Conservation (phyloP, 306 rosid genomes). For the Luffa aegyptiaca region DNA sequence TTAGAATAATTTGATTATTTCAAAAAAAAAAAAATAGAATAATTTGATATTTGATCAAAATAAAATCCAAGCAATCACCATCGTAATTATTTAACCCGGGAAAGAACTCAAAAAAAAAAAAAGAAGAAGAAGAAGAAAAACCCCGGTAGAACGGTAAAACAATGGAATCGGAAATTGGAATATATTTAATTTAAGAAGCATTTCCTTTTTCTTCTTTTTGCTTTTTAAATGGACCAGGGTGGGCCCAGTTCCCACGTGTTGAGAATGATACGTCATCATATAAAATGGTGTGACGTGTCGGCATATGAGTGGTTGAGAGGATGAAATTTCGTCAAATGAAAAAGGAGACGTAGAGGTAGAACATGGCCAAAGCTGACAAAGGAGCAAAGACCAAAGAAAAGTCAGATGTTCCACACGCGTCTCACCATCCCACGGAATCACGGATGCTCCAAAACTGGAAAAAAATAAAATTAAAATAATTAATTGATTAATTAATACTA, state of each 20-base stretch:
- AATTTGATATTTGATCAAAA: background rate
- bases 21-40: too few species aligned
- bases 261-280: conserved; percentile 4
- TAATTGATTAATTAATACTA: too few species aligned
- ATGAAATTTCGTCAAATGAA: background rate
- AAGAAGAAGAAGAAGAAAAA: too few species aligned
- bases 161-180: background rate
- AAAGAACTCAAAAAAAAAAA: too few species aligned
- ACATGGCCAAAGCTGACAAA: background rate
- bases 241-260: conserved; percentile 1
- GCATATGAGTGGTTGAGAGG: background rate
- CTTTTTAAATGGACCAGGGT: background rate
- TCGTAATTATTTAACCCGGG: background rate
- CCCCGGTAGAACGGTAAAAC: background rate
- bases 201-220: too few species aligned
- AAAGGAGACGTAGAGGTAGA: background rate
- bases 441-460: background rate
- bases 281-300: background rate
- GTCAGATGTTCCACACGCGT: background rate
- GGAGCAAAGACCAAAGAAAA: background rate
- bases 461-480: too few species aligned
- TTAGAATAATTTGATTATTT: background rate
- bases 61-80: background rate
- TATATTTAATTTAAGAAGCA: too few species aligned
- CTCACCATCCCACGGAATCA: background rate